Percentiles rank a stretch among this genome's conserved stretches.
These are phyloP conservation scores for Arthrinium phaeospermum DNA, from an alignment of 2,329 filamentous ascomycete species.

Conservation along the genomic window DNA sequence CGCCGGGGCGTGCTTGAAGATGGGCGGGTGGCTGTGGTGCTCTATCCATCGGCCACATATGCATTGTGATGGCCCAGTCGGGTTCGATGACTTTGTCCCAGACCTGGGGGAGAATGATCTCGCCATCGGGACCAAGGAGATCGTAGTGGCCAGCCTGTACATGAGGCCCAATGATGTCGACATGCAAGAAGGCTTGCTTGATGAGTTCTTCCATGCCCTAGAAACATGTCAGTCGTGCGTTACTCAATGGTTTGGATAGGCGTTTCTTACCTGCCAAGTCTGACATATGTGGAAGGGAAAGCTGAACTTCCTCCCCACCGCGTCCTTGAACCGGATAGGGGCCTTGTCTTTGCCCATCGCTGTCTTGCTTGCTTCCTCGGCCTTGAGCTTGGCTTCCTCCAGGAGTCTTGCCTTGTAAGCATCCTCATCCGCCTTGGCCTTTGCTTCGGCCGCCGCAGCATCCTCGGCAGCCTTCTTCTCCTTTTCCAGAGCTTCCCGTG, in stretches of 20 bases:
- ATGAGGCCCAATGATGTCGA: slow-evolving; percentile 76
- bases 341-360: slow-evolving; percentile 66
- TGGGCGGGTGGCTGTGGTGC: slow-evolving; percentile 23
- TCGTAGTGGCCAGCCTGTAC: slow-evolving; percentile 83
- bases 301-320: slow-evolving; percentile 87
- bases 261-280: slow-evolving; percentile 75
- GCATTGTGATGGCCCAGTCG: slow-evolving; percentile 74
- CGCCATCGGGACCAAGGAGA: slow-evolving; percentile 76
- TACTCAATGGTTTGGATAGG: neutral
- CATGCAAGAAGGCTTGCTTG: slow-evolving; percentile 81
- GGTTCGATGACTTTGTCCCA: slow-evolving; percentile 85
- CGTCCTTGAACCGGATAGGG: slow-evolving; percentile 89
- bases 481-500: slow-evolving; percentile 45
- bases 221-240: slow-evolving; percentile 30
- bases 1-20: neutral
- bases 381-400: slow-evolving; percentile 53
- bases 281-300: slow-evolving; percentile 88
- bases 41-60: slow-evolving; percentile 63
- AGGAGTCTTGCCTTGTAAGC: slow-evolving; percentile 52
- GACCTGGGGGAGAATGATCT: slow-evolving; percentile 81
- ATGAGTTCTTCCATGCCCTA: slow-evolving; percentile 88
- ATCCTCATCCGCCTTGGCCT: slow-evolving; percentile 48
- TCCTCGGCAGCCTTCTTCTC: slow-evolving; percentile 41
- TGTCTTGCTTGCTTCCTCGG: slow-evolving; percentile 50
- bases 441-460: slow-evolving; percentile 49